Evolutionary conservation across 164 flowering plant genomes (phyloP).

Genomic region (Paratinospora sagittata): DNA sequence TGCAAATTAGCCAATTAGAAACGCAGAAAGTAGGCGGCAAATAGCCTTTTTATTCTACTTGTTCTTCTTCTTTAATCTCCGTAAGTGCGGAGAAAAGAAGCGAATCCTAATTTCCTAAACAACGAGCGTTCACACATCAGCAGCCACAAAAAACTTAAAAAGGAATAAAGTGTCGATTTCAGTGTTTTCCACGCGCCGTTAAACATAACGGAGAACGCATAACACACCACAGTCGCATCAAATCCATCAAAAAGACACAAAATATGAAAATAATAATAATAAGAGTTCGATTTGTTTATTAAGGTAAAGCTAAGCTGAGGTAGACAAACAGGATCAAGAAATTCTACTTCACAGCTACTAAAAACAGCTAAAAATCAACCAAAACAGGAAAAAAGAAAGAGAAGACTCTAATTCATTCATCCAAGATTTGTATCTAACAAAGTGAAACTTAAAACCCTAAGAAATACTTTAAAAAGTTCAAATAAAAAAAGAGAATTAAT

Average conservation of each 20-base stretch:
- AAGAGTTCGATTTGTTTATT: neutral
- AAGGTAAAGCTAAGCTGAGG: too few relatives aligned
- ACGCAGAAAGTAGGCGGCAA: neutral
- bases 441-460: neutral
- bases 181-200: too few relatives aligned
- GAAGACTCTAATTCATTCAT: neutral
- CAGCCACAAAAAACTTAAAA: neutral
- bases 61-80: constrained; percentile 13
- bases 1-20: neutral
- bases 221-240: too few relatives aligned
- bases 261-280: too few relatives aligned
- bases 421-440: neutral
- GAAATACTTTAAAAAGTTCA: too few relatives aligned
- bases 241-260: neutral
- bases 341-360: neutral
- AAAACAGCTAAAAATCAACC: too few relatives aligned
- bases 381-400: too few relatives aligned
- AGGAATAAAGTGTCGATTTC: neutral
- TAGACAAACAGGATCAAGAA: too few relatives aligned
- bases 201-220: too few relatives aligned
- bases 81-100: constrained; percentile 11
- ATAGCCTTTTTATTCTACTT: too few relatives aligned
- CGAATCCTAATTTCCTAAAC: neutral
- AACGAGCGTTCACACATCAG: neutral
- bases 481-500: too few relatives aligned